phyloP scores from a whole-genome alignment of 352 stramenopile species.

The Pythium periplocum region DNA sequence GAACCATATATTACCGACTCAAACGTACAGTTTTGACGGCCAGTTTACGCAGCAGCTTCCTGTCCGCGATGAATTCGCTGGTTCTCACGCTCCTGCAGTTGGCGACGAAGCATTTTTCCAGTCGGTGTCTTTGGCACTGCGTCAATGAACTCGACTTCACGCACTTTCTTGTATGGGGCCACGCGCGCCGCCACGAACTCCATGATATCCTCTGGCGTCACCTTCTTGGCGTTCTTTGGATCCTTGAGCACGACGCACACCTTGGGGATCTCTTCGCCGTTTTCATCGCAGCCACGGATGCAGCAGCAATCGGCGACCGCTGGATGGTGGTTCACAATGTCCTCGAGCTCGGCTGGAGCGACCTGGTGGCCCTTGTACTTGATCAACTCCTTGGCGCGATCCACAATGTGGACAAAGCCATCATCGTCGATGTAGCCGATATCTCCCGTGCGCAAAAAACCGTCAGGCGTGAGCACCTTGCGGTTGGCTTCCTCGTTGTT shows the following conservation, averaged over 20 bases:
- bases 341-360: slow-evolving; percentile 89
- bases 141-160: slow-evolving; percentile 85
- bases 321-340: slow-evolving; percentile 73
- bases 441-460: slow-evolving; percentile 90
- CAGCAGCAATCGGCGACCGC: slow-evolving; percentile 72
- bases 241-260: slow-evolving; percentile 84
- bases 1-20: too few species aligned
- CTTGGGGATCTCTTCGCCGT: slow-evolving; percentile 84
- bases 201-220: slow-evolving; percentile 66
- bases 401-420: slow-evolving; percentile 89
- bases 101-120: slow-evolving; percentile 90
- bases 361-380: slow-evolving; percentile 93
- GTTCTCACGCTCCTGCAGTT: slow-evolving; percentile 48
- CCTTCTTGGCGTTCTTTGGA: slow-evolving; percentile 7
- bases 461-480: slow-evolving; percentile 65
- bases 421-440: slow-evolving; percentile 90
- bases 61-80: too few species aligned
- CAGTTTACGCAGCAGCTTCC: too few species aligned
- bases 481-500: slow-evolving; percentile 83
- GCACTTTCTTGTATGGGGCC: slow-evolving; percentile 85
- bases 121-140: slow-evolving; percentile 84
- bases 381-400: slow-evolving; percentile 93
- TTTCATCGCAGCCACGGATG: slow-evolving; percentile 51
- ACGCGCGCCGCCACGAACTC: slow-evolving; percentile 82
- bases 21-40: too few species aligned